Evolutionary conservation across 768 basidiomycete species (phyloP).

Genomic region (Calocybe indica): DNA sequence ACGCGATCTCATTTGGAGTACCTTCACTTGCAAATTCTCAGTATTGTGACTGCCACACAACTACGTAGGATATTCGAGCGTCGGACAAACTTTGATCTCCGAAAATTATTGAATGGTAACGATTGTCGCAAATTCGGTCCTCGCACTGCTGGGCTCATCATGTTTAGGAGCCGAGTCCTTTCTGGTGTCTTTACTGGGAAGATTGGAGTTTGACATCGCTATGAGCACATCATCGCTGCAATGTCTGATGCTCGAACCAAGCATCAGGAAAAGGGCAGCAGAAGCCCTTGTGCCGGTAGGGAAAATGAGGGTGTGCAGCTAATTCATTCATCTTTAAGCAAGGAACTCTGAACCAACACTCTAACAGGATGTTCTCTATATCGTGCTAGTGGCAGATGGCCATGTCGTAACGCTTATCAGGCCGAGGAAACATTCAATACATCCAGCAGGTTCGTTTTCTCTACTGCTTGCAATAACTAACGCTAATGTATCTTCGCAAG

Average conservation of each 20-base stretch:
- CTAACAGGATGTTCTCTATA: conserved; percentile 81
- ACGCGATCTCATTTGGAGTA: conserved; percentile 92
- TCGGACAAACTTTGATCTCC: conserved; percentile 87
- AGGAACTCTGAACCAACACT: neutral
- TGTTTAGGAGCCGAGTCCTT: conserved; percentile 77
- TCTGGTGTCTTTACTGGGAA: conserved; percentile 61
- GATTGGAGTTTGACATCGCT: conserved; percentile 74
- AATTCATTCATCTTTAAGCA: neutral
- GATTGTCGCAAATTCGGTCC: neutral
- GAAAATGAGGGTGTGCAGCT: conserved; percentile 63
- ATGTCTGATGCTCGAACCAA: conserved; percentile 70
- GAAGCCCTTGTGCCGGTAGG: conserved; percentile 74
- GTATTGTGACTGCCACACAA: conserved; percentile 82
- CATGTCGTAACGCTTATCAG: conserved; percentile 82
- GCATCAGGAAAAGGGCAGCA: conserved; percentile 67
- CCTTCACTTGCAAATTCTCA: conserved; percentile 88
- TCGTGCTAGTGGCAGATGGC: conserved; percentile 75
- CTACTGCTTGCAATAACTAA: neutral
- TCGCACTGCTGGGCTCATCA: neutral
- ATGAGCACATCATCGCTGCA: conserved; percentile 78
- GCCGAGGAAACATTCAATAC: conserved; percentile 91
- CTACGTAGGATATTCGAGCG: conserved; percentile 82
- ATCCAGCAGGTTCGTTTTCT: conserved; percentile 67
- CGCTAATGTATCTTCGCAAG: conserved; percentile 27
- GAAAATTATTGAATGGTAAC: conserved; percentile 63